Conservation (phyloP, 2,329 filamentous ascomycete genomes). For the Chaetoscypha palmicola region DNA sequence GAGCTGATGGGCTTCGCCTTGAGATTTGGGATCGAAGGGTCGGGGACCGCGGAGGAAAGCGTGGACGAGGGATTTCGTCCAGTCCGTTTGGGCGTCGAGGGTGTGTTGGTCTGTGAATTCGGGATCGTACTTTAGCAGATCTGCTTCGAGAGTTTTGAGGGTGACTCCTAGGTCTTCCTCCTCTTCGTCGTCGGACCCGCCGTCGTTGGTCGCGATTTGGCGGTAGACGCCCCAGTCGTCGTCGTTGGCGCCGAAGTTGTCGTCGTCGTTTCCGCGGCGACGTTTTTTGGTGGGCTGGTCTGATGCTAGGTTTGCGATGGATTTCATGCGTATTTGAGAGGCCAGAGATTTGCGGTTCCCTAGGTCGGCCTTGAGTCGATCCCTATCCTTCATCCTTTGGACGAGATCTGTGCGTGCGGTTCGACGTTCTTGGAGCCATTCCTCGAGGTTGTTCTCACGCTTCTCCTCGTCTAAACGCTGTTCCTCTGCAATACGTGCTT, state of each 20-base stretch:
- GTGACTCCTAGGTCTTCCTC: constrained; percentile 75
- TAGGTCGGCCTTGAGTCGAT: constrained; percentile 86
- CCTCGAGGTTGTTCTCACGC: constrained; percentile 75
- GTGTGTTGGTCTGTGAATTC: constrained; percentile 89
- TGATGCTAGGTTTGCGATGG: constrained; percentile 88
- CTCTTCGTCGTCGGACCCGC: constrained; percentile 82
- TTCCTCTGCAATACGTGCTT: constrained; percentile 74
- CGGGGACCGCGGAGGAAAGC: constrained; percentile 84
- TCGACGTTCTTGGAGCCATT: constrained; percentile 79
- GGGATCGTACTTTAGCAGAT: constrained; percentile 80
- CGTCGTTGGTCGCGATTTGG: constrained; percentile 77
- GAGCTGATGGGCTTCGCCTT: constrained; percentile 76
- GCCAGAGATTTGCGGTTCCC: constrained; percentile 95
- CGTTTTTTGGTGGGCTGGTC: constrained; percentile 81
- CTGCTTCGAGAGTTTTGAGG: constrained; percentile 72
- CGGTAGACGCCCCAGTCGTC: constrained; percentile 98
- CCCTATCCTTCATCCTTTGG: constrained; percentile 85
- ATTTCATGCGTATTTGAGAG: constrained; percentile 97
- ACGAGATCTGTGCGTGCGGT: constrained; percentile 63
- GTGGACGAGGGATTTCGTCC: constrained; percentile 87
- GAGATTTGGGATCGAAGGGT: constrained; percentile 73
- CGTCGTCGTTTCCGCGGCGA: constrained; percentile 81
- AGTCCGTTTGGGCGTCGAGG: constrained; percentile 85
- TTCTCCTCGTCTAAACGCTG: constrained; percentile 77
- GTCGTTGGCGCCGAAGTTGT: constrained; percentile 94